phyloP scores from a whole-genome alignment of 2,329 filamentous ascomycete species.

The Pseudogymnoascus sp. region DNA sequence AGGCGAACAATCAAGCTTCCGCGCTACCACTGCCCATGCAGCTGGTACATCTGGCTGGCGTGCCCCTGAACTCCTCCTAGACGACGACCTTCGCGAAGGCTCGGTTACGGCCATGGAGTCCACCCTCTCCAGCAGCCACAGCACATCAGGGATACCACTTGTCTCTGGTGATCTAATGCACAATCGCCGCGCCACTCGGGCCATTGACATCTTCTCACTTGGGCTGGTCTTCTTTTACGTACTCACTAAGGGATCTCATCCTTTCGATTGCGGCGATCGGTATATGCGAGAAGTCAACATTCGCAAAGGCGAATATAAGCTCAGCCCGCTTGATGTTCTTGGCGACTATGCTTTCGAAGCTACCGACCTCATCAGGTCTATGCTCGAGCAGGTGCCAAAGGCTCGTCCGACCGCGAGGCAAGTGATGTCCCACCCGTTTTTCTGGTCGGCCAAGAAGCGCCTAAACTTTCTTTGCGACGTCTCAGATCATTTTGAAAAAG shows the following conservation, averaged over 20 bases:
- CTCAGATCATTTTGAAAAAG: conserved; percentile 93
- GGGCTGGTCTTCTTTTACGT: conserved; percentile 99
- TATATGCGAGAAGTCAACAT: conserved; percentile 98
- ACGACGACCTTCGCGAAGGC: conserved; percentile 58
- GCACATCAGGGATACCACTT: conserved; percentile 52
- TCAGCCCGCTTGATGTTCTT: conserved; percentile 63
- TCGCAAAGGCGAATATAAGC: conserved; percentile 74
- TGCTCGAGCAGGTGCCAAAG: conserved; percentile 56
- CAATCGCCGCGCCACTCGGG: conserved; percentile 79
- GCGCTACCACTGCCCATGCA: conserved; percentile 87
- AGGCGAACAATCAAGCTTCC: conserved; percentile 87
- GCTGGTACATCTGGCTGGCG: conserved; percentile 95
- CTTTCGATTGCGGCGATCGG: conserved; percentile 87
- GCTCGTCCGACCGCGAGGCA: conserved; percentile 63
- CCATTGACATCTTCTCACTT: conserved; percentile 95
- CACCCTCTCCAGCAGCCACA: conserved; percentile 45
- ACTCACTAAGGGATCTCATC: conserved; percentile 85
- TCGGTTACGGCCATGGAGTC: conserved; percentile 40
- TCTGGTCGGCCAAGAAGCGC: conserved; percentile 86
- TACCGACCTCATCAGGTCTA: conserved; percentile 74
- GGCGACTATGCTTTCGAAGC: conserved; percentile 84
- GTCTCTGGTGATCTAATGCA: conserved; percentile 50
- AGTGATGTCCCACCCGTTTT: conserved; percentile 90
- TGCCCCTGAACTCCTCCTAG: conserved; percentile 82
- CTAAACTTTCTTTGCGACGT: conserved; percentile 92